Conservation (phyloP, 495 filamentous ascomycete genomes). For the Aspergillus hancockii region DNA sequence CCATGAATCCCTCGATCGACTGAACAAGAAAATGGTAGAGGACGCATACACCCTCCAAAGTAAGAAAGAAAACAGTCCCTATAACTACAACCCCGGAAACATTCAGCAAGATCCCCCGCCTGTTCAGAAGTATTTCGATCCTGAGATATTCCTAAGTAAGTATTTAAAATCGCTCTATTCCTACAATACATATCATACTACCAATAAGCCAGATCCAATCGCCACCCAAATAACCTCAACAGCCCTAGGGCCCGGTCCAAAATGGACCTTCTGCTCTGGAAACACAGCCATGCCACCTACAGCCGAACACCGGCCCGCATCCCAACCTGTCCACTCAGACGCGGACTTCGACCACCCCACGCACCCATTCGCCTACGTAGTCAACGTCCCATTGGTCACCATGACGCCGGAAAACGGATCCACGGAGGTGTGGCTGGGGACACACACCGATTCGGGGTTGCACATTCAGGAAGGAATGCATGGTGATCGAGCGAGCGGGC, state of each 20-base stretch:
- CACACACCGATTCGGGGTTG: conserved; percentile 40
- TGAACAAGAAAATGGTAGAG: conserved; percentile 54
- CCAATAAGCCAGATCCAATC: conserved; percentile 41
- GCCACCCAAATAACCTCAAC: conserved; percentile 52
- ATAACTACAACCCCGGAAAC: conserved; percentile 56
- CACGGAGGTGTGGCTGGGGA: conserved; percentile 63
- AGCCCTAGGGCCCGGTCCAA: conserved; percentile 48
- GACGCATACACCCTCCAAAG: conserved; percentile 46
- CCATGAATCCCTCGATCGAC: conserved; percentile 40
- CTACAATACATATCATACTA: not conserved
- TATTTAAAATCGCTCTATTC: not conserved
- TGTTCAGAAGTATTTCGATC: conserved; percentile 37
- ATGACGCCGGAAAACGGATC: conserved; percentile 57
- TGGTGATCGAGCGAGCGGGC: conserved; percentile 51
- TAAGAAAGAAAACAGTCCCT: conserved; percentile 47
- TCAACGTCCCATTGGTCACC: conserved; percentile 55
- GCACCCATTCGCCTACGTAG: conserved; percentile 54
- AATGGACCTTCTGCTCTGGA: conserved; percentile 54
- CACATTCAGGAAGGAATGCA: conserved; percentile 47
- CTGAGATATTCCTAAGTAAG: conserved; percentile 47
- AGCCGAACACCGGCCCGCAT: conserved; percentile 31
- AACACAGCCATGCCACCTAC: conserved; percentile 54
- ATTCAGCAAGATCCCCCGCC: conserved; percentile 55
- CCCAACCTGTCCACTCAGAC: conserved; percentile 53
- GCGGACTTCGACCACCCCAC: conserved; percentile 56